phyloP scores from a whole-genome alignment of 2,329 filamentous ascomycete species.

The Alternaria consortialis region DNA sequence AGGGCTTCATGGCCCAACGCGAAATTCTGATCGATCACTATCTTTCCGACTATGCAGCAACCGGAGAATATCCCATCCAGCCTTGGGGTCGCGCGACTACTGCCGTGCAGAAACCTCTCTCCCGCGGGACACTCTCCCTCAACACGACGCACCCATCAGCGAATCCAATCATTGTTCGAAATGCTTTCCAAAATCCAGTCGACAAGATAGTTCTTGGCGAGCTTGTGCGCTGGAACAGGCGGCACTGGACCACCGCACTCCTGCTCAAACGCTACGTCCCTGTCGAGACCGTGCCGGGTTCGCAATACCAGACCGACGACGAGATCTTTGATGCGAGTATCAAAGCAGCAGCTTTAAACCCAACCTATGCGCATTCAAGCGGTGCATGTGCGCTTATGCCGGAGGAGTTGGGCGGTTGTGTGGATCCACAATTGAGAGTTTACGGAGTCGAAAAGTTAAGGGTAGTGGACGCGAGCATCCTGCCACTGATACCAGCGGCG shows the following conservation, averaged over 20 bases:
- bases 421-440: slow-evolving; percentile 22
- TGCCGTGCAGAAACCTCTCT: slow-evolving; percentile 26
- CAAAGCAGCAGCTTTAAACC: slow-evolving; percentile 7
- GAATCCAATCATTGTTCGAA: slow-evolving; percentile 39
- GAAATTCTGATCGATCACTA: slow-evolving; percentile 17
- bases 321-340: slow-evolving; percentile 22
- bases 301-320: slow-evolving; percentile 27
- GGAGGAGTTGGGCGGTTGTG: slow-evolving; percentile 29
- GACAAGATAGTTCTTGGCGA: slow-evolving; percentile 43
- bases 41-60: slow-evolving; percentile 24
- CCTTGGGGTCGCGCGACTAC: slow-evolving; percentile 18
- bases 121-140: slow-evolving; percentile 46
- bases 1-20: slow-evolving; percentile 20
- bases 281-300: slow-evolving; percentile 38
- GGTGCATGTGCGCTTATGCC: slow-evolving; percentile 34
- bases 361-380: slow-evolving; percentile 26
- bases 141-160: slow-evolving; percentile 42
- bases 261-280: slow-evolving; percentile 43
- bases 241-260: slow-evolving; percentile 36
- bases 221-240: slow-evolving; percentile 44
- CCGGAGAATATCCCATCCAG: slow-evolving; percentile 35
- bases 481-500: slow-evolving; percentile 28
- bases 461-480: slow-evolving; percentile 35
- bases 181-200: slow-evolving; percentile 43
- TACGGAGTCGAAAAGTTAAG: slow-evolving; percentile 29